phyloP scores from a whole-genome alignment of 257 asterid species.

The Euphrasia confusa region DNA sequence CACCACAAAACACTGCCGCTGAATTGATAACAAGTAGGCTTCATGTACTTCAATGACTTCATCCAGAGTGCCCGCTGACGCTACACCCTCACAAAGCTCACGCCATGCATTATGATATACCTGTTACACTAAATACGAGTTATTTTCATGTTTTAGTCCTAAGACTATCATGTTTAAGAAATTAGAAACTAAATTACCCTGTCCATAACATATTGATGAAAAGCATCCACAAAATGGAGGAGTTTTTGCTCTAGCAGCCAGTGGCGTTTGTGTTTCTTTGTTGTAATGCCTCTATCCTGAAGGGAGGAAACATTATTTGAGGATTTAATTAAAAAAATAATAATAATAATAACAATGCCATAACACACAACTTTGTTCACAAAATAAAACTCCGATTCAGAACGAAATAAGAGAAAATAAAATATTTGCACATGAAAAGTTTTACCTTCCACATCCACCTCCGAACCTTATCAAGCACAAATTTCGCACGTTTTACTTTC shows the following conservation, averaged over 20 bases:
- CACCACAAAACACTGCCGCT: constrained; percentile 87
- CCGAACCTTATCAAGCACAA: constrained; percentile 87
- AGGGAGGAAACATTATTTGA: constrained; percentile 4
- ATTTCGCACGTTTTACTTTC: constrained; percentile 93
- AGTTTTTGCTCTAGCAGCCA: constrained; percentile 92
- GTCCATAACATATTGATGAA: constrained; percentile 98
- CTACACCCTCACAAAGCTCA: constrained; percentile 89
- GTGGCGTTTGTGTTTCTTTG: constrained; percentile 67
- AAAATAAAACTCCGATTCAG: constrained; percentile 14
- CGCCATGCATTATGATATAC: constrained; percentile 98
- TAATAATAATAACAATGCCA: constrained; percentile 2
- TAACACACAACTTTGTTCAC: constrained; percentile 8
- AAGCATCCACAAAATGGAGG: constrained; percentile 96
- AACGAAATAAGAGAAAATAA: constrained; percentile 7
- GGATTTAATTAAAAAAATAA: not conserved
- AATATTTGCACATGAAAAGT: not conserved
- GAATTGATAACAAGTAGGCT: constrained; percentile 77
- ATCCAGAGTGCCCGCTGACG: constrained; percentile 80
- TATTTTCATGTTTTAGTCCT: not conserved
- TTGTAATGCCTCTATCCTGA: constrained; percentile 67
- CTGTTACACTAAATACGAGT: constrained; percentile 37
- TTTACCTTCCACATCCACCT: constrained; percentile 98
- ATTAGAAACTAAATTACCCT: constrained; percentile 46
- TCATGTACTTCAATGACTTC: constrained; percentile 96
- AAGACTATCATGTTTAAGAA: not conserved